phyloP scores from a whole-genome alignment of 495 filamentous ascomycete species.

The Lentithecium fluviatile region DNA sequence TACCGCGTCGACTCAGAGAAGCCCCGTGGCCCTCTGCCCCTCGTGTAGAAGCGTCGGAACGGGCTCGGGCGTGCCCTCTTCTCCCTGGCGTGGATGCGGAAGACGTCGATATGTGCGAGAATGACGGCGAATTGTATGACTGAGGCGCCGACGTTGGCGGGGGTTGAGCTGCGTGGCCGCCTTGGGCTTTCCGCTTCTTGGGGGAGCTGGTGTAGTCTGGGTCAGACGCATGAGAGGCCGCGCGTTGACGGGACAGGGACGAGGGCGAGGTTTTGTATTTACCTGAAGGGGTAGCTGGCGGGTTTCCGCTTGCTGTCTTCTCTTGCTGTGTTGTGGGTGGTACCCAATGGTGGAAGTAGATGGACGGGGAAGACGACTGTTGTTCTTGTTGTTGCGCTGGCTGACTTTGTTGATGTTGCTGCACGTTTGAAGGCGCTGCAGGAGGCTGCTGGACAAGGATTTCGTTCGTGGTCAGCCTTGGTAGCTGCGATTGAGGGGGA shows the following conservation, averaged over 20 bases:
- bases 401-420: constrained; percentile 55
- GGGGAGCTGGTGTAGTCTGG: constrained; percentile 60
- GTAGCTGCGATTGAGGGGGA: constrained; percentile 46
- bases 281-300: constrained; percentile 66
- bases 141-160: constrained; percentile 52
- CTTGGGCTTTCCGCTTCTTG: constrained; percentile 70
- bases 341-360: constrained; percentile 92
- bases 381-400: constrained; percentile 51
- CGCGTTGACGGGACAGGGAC: constrained; percentile 41
- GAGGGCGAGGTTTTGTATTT: constrained; percentile 57
- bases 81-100: constrained; percentile 58
- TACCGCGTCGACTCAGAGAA: constrained; percentile 29
- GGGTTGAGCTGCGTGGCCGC: constrained; percentile 58
- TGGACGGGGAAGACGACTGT: constrained; percentile 59
- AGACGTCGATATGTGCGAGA: constrained; percentile 55
- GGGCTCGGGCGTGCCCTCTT: constrained; percentile 65
- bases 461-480: constrained; percentile 59
- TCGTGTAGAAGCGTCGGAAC: constrained; percentile 61
- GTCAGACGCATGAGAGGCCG: constrained; percentile 51
- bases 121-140: constrained; percentile 44
- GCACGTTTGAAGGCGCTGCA: constrained; percentile 43
- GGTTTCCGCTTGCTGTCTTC: constrained; percentile 52
- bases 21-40: constrained; percentile 27
- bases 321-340: constrained; percentile 66
- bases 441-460: constrained; percentile 56